Evolutionary conservation across 441 rosid species (phyloP).

Genomic region (Melastoma candidum): DNA sequence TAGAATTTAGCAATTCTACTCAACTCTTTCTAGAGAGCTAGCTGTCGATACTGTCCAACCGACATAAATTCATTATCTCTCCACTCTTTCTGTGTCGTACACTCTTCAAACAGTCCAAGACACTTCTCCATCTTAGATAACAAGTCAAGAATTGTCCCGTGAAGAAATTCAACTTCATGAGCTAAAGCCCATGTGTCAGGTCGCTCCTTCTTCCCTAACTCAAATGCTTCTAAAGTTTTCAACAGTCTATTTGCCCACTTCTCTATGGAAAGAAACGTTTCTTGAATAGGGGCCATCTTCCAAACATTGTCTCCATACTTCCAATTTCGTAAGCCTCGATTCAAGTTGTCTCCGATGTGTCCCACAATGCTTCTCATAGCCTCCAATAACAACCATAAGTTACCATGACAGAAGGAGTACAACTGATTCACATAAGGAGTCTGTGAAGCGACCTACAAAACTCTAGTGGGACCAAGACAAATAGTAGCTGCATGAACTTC

Average conservation of each 20-base stretch:
- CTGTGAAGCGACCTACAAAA: conserved; percentile 69
- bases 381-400: conserved; percentile 52
- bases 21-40: conserved; percentile 61
- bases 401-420: conserved; percentile 50
- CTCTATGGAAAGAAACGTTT: conserved; percentile 57
- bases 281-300: conserved; percentile 27
- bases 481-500: conserved; percentile 30
- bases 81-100: conserved; percentile 21
- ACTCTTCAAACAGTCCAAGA: conserved; percentile 35
- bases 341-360: no score
- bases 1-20: conserved; percentile 49
- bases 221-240: conserved; percentile 27
- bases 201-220: conserved; percentile 22
- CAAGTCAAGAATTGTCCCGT: conserved; percentile 29
- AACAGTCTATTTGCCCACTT: conserved; percentile 51
- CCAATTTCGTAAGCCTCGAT: conserved; percentile 7
- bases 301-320: conserved; percentile 20
- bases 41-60: conserved; percentile 46
- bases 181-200: conserved; percentile 17
- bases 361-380: conserved; percentile 11
- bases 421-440: conserved; percentile 35
- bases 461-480: conserved; percentile 54
- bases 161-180: conserved; percentile 39
- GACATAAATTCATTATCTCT: conserved; percentile 31
- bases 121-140: conserved; percentile 46